Evolutionary conservation across 2,329 filamentous ascomycete genomes (phyloP).

Genomic region (Stemphylium beticola): DNA sequence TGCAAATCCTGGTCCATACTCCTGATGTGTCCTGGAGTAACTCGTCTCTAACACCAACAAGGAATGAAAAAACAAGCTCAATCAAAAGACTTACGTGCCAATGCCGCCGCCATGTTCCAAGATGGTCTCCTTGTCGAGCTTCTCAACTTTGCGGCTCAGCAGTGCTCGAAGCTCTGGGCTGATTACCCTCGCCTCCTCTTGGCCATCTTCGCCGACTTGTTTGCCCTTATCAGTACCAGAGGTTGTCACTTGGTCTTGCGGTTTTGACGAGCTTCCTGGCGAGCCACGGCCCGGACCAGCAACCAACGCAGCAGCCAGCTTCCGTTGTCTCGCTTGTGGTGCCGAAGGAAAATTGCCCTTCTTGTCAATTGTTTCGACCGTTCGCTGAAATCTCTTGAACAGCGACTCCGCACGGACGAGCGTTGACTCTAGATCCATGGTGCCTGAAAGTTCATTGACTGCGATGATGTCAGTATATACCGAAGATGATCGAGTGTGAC

Average conservation of each 20-base stretch:
- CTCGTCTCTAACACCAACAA: neutral
- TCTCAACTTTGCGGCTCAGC: conserved; percentile 65
- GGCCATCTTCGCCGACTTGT: conserved; percentile 36
- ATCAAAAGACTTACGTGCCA: conserved; percentile 5
- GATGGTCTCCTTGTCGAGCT: conserved; percentile 54
- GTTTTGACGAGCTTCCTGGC: conserved; percentile 20
- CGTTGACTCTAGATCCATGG: conserved; percentile 87
- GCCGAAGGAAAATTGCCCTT: conserved; percentile 79
- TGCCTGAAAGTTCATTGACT: conserved; percentile 95
- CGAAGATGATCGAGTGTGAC: neutral
- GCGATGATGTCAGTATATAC: conserved; percentile 11
- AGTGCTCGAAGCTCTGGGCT: conserved; percentile 67
- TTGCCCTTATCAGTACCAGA: conserved; percentile 44
- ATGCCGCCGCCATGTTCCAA: conserved; percentile 42
- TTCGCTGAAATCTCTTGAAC: conserved; percentile 85
- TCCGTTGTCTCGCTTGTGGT: conserved; percentile 57
- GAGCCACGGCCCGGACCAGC: conserved; percentile 32
- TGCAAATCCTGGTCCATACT: neutral
- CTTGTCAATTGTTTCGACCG: conserved; percentile 90
- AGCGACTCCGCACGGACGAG: conserved; percentile 87
- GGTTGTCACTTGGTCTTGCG: conserved; percentile 29
- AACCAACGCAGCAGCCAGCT: conserved; percentile 47
- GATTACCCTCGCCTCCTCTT: conserved; percentile 60
- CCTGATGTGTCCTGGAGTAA: neutral
- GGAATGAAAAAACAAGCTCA: neutral